These are phyloP conservation scores for Draba incana DNA, from an alignment of 345 rosid species.

Conservation along the genomic window DNA sequence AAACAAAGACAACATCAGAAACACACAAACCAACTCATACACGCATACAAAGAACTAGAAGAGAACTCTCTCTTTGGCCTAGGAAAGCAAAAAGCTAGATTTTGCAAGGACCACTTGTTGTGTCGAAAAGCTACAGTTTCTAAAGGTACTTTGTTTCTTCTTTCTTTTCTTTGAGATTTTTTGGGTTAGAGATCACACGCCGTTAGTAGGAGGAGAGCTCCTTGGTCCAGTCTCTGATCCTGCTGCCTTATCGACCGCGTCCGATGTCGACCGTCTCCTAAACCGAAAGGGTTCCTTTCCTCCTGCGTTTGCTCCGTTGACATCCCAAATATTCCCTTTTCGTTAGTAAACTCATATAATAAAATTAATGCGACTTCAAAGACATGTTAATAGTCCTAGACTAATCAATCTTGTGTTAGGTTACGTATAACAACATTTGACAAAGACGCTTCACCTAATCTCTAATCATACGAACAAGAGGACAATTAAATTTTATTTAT, in stretches of 20 bases:
- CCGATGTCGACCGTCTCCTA: conserved; percentile 78
- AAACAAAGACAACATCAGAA: not conserved
- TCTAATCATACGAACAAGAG: too few relatives aligned
- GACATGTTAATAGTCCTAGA: not conserved
- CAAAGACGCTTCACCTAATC: conserved; percentile 9
- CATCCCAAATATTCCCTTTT: conserved; percentile 29
- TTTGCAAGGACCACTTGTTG: conserved; percentile 15
- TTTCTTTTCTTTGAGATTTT: not conserved
- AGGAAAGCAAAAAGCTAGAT: conserved; percentile 13
- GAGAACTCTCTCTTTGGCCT: conserved; percentile 17
- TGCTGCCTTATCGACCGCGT: conserved; percentile 66
- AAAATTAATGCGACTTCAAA: not conserved
- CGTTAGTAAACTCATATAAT: conserved; percentile 33
- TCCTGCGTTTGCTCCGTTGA: conserved; percentile 57
- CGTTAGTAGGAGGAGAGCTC: conserved; percentile 77
- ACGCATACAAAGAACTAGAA: conserved; percentile 8
- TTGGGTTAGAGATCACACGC: conserved; percentile 60
- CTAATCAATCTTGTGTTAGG: not conserved
- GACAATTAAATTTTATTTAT: conserved; percentile 21
- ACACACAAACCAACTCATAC: conserved; percentile 20
- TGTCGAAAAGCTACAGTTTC: conserved; percentile 10
- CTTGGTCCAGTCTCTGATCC: conserved; percentile 65
- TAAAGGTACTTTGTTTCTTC: conserved; percentile 9
- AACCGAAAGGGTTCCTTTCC: conserved; percentile 79
- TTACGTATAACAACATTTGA: conserved; percentile 6